Evolutionary conservation across 306 rosid species (phyloP).

Genomic region (Morella rubra): DNA sequence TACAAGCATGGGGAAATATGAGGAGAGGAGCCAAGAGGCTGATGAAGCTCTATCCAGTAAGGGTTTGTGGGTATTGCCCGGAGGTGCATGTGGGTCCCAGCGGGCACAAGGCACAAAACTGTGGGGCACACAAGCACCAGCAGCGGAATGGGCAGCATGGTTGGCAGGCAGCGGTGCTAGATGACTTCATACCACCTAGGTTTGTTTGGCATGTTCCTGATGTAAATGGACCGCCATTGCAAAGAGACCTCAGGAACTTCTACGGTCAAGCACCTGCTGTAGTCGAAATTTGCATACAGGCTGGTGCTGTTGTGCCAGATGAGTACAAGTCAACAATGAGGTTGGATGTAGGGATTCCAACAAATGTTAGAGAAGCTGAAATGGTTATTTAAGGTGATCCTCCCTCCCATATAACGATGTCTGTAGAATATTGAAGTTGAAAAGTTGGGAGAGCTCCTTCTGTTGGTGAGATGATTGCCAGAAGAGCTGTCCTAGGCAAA

Average conservation of each 20-base stretch:
- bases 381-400: constrained; percentile 77
- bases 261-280: constrained; percentile 89
- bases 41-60: constrained; percentile 74
- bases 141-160: constrained; percentile 99
- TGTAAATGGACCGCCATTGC: constrained; percentile 65
- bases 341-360: constrained; percentile 88
- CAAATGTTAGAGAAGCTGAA: constrained; percentile 68
- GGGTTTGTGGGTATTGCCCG: constrained; percentile 96
- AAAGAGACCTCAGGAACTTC: constrained; percentile 72
- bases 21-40: constrained; percentile 71
- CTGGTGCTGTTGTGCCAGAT: constrained; percentile 81
- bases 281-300: constrained; percentile 92
- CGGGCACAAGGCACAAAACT: constrained; percentile 92
- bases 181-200: constrained; percentile 89
- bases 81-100: constrained; percentile 80
- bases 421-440: constrained; percentile 19
- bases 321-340: constrained; percentile 85
- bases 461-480: neutral
- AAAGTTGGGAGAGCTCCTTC: neutral
- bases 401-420: constrained; percentile 13
- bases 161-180: constrained; percentile 83
- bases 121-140: constrained; percentile 92
- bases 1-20: constrained; percentile 80
- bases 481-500: neutral
- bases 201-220: constrained; percentile 98